Evolutionary conservation across 1,284 basidiomycete genomes (phyloP).

Genomic region (Ustilago hordei): DNA sequence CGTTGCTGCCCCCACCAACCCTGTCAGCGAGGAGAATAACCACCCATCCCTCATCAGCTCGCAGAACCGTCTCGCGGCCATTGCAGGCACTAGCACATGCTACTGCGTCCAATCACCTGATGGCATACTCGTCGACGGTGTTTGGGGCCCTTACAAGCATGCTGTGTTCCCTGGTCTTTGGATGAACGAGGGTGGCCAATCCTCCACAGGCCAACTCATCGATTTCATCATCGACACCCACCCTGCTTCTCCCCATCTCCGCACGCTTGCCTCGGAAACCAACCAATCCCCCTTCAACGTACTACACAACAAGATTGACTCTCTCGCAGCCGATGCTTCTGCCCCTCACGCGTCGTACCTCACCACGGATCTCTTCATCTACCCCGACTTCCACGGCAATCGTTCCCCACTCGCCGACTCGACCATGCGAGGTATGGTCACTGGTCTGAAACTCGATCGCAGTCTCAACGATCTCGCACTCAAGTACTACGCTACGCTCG

Average conservation of each 20-base stretch:
- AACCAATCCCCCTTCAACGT: conserved; percentile 73
- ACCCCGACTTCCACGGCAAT: conserved; percentile 89
- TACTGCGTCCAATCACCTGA: conserved; percentile 79
- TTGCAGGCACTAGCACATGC: conserved; percentile 95
- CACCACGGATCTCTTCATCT: conserved; percentile 89
- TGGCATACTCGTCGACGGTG: conserved; percentile 88
- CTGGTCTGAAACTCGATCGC: conserved; percentile 85
- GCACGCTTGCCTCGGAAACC: conserved; percentile 72
- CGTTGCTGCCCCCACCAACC: conserved; percentile 79
- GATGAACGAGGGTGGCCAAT: conserved; percentile 99
- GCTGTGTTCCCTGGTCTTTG: conserved; percentile 83
- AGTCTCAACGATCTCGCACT: conserved; percentile 84
- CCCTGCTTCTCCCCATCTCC: conserved; percentile 80
- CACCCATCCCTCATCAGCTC: conserved; percentile 57
- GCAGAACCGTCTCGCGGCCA: conserved; percentile 83
- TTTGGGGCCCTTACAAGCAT: conserved; percentile 96
- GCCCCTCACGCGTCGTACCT: conserved; percentile 75
- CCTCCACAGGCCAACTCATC: conserved; percentile 97
- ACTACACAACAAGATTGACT: conserved; percentile 80
- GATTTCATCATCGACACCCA: conserved; percentile 96
- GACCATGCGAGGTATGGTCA: conserved; percentile 89
- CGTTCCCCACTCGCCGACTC: conserved; percentile 94
- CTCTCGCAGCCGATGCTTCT: conserved; percentile 73
- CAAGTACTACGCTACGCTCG: conserved; percentile 90
- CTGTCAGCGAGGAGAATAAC: conserved; percentile 70